Evolutionary conservation across 768 basidiomycete species (phyloP).

Genomic region (Tephrocybe sp.): DNA sequence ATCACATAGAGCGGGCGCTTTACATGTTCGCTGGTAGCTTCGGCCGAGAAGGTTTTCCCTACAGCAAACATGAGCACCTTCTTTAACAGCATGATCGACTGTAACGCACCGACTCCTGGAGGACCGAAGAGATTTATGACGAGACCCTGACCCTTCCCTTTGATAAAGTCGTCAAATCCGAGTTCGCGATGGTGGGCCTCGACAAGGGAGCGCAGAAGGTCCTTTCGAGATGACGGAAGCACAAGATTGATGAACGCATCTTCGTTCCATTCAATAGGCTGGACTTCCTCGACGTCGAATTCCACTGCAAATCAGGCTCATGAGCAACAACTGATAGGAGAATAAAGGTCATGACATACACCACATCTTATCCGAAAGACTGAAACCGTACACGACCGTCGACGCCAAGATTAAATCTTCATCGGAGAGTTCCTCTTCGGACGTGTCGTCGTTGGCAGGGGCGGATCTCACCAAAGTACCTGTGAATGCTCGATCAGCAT

Average conservation of each 20-base stretch:
- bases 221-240: constrained; percentile 52
- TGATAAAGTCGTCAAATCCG: constrained; percentile 61
- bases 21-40: constrained; percentile 59
- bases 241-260: constrained; percentile 63
- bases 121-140: constrained; percentile 59
- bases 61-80: background rate
- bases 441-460: background rate
- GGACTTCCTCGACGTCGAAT: constrained; percentile 56
- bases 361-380: constrained; percentile 59
- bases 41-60: constrained; percentile 62
- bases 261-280: constrained; percentile 54
- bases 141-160: constrained; percentile 54
- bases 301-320: constrained; percentile 45
- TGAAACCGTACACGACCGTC: constrained; percentile 62
- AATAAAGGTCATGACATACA: constrained; percentile 31
- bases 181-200: constrained; percentile 54
- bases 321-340: background rate
- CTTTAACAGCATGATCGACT: background rate
- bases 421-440: constrained; percentile 40
- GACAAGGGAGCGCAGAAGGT: constrained; percentile 55
- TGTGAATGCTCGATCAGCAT: background rate
- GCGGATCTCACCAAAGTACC: constrained; percentile 22
- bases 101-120: constrained; percentile 51
- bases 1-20: constrained; percentile 52
- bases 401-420: constrained; percentile 58